A percentile compares a stretch with the other conserved stretches of the same genome.
Conservation (phyloP, 306 rosid species). For the Corylus americana region DNA sequence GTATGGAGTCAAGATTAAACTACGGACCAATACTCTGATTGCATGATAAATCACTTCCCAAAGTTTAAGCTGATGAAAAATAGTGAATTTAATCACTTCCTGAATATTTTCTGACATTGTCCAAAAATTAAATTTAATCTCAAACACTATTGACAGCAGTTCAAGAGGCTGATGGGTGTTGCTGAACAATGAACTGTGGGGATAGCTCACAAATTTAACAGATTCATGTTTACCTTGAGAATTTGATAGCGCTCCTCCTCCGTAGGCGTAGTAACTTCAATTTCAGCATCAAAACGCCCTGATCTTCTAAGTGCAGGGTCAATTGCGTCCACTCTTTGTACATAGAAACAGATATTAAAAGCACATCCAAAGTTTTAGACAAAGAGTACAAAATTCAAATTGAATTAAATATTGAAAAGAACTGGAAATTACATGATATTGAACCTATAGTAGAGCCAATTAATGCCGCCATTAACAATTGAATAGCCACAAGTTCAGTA, state of each 20-base stretch:
- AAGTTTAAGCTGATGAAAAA: too few species aligned
- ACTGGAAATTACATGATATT: constrained; percentile 19
- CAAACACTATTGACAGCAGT: background rate
- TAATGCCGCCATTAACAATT: constrained; percentile 7
- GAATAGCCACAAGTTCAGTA: constrained; percentile 8
- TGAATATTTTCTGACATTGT: too few species aligned
- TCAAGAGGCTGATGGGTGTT: background rate
- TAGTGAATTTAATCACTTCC: too few species aligned
- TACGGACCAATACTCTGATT: too few species aligned
- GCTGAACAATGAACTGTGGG: background rate
- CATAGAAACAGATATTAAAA: constrained; percentile 19
- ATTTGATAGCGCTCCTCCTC: constrained; percentile 82
- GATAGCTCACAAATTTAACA: background rate
- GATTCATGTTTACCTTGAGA: constrained; percentile 61
- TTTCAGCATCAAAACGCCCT: constrained; percentile 90
- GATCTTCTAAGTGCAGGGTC: constrained; percentile 89
- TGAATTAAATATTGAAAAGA: constrained; percentile 8
- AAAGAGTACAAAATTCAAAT: constrained; percentile 7
- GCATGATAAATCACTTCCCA: too few species aligned
- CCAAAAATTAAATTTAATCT: background rate
- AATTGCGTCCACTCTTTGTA: constrained; percentile 69
- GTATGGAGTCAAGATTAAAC: too few species aligned
- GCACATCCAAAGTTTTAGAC: background rate
- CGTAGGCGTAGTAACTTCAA: constrained; percentile 79
- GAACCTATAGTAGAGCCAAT: background rate